Evolutionary conservation across 2,329 filamentous ascomycete genomes (phyloP).

Genomic region (Colletotrichum sp.): DNA sequence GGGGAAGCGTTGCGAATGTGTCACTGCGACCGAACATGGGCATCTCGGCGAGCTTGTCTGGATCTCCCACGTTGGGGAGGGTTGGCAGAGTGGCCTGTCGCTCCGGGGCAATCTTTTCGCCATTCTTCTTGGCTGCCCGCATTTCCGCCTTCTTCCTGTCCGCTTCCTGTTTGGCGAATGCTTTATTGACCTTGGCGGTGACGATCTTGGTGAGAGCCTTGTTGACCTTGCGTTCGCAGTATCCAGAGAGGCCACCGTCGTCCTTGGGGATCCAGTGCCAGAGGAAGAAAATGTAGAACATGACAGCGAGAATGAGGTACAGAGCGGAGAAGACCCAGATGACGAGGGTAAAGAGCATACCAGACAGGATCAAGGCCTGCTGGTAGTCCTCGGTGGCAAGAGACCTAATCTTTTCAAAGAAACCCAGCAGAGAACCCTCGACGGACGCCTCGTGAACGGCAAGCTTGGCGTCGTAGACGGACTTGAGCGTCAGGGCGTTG

Average conservation of each 20-base stretch:
- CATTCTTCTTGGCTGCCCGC: constrained; percentile 57
- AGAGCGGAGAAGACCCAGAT: constrained; percentile 87
- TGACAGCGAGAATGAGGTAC: constrained; percentile 72
- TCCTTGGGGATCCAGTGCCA: constrained; percentile 88
- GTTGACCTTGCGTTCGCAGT: constrained; percentile 93
- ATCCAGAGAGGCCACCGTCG: constrained; percentile 81
- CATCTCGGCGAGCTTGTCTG: constrained; percentile 61
- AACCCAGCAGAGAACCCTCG: constrained; percentile 70
- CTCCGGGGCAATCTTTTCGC: constrained; percentile 51
- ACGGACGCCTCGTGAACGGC: constrained; percentile 56
- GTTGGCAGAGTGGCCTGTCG: constrained; percentile 73
- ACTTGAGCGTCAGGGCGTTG: constrained; percentile 87
- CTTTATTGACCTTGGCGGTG: constrained; percentile 84
- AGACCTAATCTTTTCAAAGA: constrained; percentile 81
- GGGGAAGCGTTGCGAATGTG: constrained; percentile 65
- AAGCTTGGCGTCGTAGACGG: constrained; percentile 80
- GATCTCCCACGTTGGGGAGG: constrained; percentile 52
- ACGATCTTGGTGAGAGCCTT: constrained; percentile 85
- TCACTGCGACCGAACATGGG: constrained; percentile 64
- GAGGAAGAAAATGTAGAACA: constrained; percentile 88
- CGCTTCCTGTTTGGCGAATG: constrained; percentile 77
- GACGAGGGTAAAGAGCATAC: constrained; percentile 91
- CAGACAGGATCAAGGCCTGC: constrained; percentile 82
- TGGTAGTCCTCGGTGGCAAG: constrained; percentile 76
- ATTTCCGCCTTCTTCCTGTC: constrained; percentile 57